Evolutionary conservation across 768 basidiomycete genomes (phyloP).

Genomic region (Clathrus columnatus): DNA sequence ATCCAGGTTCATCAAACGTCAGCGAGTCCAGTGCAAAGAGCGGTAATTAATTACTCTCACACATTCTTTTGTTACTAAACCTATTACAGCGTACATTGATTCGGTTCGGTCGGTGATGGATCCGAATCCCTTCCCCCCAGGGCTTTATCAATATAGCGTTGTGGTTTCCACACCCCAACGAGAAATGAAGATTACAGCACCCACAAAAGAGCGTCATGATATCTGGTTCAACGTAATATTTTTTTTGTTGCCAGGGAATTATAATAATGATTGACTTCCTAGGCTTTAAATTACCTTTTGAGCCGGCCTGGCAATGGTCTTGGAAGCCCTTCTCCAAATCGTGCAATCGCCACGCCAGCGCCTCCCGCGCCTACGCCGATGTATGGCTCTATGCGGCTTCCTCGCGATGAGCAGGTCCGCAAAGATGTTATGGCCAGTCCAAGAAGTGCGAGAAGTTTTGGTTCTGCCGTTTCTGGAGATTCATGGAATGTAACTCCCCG

Average conservation of each 20-base stretch:
- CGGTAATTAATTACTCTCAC: conserved; percentile 50
- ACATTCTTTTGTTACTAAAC: conserved; percentile 7
- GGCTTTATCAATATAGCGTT: conserved; percentile 86
- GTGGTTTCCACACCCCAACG: conserved; percentile 87
- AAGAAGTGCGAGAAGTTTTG: conserved; percentile 62
- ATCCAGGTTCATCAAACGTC: conserved; percentile 83
- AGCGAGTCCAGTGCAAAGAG: conserved; percentile 94
- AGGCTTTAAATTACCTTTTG: conserved; percentile 90
- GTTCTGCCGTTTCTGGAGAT: conserved; percentile 47
- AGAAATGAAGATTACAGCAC: conserved; percentile 98
- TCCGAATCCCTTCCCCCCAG: conserved; percentile 92
- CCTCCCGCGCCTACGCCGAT: conserved; percentile 3
- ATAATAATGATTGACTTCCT: conserved; percentile 11
- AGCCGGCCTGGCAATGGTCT: conserved; percentile 49
- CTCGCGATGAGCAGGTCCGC: conserved; percentile 43
- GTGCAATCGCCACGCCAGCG: conserved; percentile 1
- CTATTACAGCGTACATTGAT: conserved; percentile 75
- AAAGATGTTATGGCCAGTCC: conserved; percentile 48
- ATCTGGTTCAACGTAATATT: conserved; percentile 89
- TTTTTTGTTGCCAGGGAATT: conserved; percentile 5
- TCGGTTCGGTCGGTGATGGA: conserved; percentile 88
- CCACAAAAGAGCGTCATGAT: conserved; percentile 90
- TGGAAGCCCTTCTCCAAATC: conserved; percentile 16
- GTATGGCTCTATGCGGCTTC: conserved; percentile 21
- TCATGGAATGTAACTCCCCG: conserved; percentile 71